These are phyloP conservation scores for Termitomyces sp. DNA, from an alignment of 768 basidiomycete genomes.

Conservation along the genomic window DNA sequence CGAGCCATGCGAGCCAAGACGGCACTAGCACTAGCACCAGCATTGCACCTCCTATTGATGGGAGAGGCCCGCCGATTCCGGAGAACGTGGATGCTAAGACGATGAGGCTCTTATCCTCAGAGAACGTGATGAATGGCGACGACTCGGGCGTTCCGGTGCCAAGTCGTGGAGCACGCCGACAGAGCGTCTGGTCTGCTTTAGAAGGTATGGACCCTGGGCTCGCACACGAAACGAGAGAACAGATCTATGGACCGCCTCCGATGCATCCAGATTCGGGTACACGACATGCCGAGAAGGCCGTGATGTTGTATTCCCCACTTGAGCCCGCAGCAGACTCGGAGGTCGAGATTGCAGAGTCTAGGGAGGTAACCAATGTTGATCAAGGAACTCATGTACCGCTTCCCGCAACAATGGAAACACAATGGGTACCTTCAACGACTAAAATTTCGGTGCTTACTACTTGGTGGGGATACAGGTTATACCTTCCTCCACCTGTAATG, in stretches of 20 bases:
- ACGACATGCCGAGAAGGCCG: constrained; percentile 41
- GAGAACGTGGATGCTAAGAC: constrained; percentile 43
- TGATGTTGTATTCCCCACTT: constrained; percentile 78
- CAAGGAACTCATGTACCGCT: constrained; percentile 15
- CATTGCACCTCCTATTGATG: constrained; percentile 13
- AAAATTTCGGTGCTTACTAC: constrained; percentile 69
- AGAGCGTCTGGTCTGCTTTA: constrained; percentile 58
- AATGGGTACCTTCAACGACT: constrained; percentile 71
- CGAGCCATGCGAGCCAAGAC: neutral
- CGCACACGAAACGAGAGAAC: constrained; percentile 12
- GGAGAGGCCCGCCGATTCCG: constrained; percentile 32
- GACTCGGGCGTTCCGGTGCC: constrained; percentile 13
- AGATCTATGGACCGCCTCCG: constrained; percentile 4
- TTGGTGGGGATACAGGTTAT: constrained; percentile 82
- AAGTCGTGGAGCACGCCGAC: constrained; percentile 17
- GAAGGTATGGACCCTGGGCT: constrained; percentile 36
- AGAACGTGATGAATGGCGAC: constrained; percentile 61
- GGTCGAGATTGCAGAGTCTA: constrained; percentile 62
- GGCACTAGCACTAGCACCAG: neutral
- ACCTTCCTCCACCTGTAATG: constrained; percentile 73
- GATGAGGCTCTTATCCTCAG: constrained; percentile 48
- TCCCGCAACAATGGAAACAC: constrained; percentile 24
- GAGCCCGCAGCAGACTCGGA: constrained; percentile 56
- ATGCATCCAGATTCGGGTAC: constrained; percentile 10
- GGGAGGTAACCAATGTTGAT: constrained; percentile 40